Percentiles rank a stretch among this genome's conserved stretches.
These are phyloP conservation scores for Butyriboletus loyo DNA, from an alignment of 768 basidiomycete genomes.

Conservation along the genomic window DNA sequence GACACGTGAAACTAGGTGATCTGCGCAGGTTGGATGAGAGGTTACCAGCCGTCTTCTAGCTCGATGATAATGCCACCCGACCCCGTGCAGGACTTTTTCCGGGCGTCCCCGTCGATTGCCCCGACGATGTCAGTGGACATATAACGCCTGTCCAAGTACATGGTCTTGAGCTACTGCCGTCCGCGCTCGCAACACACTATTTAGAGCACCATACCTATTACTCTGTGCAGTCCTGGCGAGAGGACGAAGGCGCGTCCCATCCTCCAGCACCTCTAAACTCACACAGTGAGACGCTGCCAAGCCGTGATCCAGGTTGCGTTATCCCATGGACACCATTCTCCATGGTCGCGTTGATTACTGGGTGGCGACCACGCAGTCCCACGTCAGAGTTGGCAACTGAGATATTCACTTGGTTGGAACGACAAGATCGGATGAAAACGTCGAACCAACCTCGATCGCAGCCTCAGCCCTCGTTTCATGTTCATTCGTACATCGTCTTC, in stretches of 20 bases:
- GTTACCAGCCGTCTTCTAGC: constrained; percentile 43
- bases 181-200: no score
- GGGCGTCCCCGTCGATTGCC: no score
- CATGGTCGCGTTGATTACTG: constrained; percentile 38
- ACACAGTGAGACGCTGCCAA: constrained; percentile 31
- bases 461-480: constrained; percentile 82
- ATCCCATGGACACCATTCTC: constrained; percentile 25
- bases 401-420: constrained; percentile 3
- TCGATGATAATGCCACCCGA: no score
- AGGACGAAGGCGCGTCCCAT: no score
- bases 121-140: constrained; percentile 18
- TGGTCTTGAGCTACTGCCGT: no score
- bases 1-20: background rate
- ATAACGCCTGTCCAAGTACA: no score
- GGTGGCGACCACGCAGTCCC: constrained; percentile 33
- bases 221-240: no score
- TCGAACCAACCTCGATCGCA: constrained; percentile 68
- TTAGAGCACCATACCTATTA: no score
- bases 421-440: background rate
- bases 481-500: constrained; percentile 63
- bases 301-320: no score
- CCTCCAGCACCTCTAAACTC: no score
- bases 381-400: constrained; percentile 84
- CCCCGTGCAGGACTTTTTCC: no score
- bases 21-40: background rate